phyloP scores from a whole-genome alignment of 2,329 filamentous ascomycete species.

The Penicillium crustosum region DNA sequence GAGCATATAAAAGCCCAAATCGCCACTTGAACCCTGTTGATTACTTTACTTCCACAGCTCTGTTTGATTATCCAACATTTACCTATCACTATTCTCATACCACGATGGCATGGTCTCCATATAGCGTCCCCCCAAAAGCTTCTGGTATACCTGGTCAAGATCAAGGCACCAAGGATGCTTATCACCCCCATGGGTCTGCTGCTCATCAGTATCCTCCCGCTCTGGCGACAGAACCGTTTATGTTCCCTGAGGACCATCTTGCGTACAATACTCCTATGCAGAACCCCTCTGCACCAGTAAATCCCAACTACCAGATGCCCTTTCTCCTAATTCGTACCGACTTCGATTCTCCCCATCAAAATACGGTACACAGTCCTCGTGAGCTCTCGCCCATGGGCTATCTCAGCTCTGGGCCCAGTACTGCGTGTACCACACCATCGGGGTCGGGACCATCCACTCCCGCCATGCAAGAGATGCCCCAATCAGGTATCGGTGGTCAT shows the following conservation, averaged over 20 bases:
- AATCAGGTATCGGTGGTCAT: background rate
- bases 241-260: background rate
- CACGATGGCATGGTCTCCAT: background rate
- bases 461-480: background rate
- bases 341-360: background rate
- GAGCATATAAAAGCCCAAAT: background rate
- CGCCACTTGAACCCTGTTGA: no score
- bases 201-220: background rate
- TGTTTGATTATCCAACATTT: background rate
- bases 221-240: background rate
- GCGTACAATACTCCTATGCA: background rate
- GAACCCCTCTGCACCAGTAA: background rate
- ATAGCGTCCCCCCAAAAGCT: background rate
- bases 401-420: background rate
- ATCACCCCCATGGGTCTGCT: background rate
- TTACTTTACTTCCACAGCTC: background rate
- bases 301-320: background rate
- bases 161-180: background rate
- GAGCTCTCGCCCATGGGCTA: background rate
- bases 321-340: background rate
- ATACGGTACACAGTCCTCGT: background rate
- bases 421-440: background rate
- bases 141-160: background rate
- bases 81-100: background rate
- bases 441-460: background rate